Evolutionary conservation across 495 filamentous ascomycete genomes (phyloP).

Genomic region (Talaromyces borbonicus): DNA sequence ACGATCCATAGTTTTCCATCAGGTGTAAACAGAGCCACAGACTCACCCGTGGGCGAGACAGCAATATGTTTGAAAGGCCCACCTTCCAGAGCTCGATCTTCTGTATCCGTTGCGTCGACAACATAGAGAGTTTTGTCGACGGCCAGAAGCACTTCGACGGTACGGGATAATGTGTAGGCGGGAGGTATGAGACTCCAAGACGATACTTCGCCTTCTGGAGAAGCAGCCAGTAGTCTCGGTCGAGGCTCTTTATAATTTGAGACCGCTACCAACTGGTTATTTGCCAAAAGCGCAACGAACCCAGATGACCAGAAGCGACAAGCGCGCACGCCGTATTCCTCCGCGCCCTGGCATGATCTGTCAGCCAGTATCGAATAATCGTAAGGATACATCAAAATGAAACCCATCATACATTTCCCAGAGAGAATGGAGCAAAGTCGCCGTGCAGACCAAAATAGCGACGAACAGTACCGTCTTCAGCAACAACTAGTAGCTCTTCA

Average conservation of each 20-base stretch:
- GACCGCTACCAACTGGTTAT: slow-evolving; percentile 81
- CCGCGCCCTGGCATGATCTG: slow-evolving; percentile 48
- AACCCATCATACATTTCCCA: slow-evolving; percentile 58
- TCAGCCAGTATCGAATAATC: slow-evolving; percentile 10
- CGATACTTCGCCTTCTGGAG: slow-evolving; percentile 68
- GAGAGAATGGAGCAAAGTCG: slow-evolving; percentile 91
- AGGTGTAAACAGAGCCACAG: slow-evolving; percentile 74
- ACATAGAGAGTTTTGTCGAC: slow-evolving; percentile 78
- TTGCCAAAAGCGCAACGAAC: slow-evolving; percentile 84
- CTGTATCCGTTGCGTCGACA: slow-evolving; percentile 77
- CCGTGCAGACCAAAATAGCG: slow-evolving; percentile 88
- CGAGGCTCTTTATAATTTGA: slow-evolving; percentile 85
- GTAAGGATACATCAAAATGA: too few relatives aligned
- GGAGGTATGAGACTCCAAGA: slow-evolving; percentile 89
- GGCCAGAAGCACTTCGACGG: slow-evolving; percentile 86
- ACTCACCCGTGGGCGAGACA: slow-evolving; percentile 84
- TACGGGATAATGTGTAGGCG: slow-evolving; percentile 81
- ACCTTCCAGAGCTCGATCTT: slow-evolving; percentile 80
- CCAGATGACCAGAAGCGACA: slow-evolving; percentile 88
- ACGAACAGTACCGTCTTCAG: slow-evolving; percentile 80
- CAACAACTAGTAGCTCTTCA: slow-evolving; percentile 82
- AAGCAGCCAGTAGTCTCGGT: slow-evolving; percentile 68
- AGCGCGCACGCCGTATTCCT: slow-evolving; percentile 73
- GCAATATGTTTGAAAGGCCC: slow-evolving; percentile 86
- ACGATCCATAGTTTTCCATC: slow-evolving; percentile 89